Percentiles rank a stretch among this genome's conserved stretches.
Evolutionary conservation across 352 stramenopile species (phyloP).

Genomic region (Phytophthora macrochlamydospora): DNA sequence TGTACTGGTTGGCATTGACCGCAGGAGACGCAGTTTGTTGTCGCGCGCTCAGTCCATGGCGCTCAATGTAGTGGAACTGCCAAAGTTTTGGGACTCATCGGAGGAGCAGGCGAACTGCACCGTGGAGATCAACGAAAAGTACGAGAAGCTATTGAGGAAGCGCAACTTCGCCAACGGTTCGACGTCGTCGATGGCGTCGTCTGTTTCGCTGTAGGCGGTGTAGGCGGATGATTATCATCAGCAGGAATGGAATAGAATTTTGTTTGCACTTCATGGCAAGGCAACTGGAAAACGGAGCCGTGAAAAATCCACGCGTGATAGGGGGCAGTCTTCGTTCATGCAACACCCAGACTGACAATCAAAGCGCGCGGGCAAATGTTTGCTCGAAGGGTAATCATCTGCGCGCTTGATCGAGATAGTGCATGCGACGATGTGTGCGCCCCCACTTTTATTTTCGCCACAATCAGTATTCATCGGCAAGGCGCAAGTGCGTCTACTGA

Average conservation of each 20-base stretch:
- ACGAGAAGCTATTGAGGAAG: slow-evolving; percentile 44
- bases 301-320: too few relatives aligned
- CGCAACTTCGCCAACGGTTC: slow-evolving; percentile 27
- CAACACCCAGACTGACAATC: not conserved
- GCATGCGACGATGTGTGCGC: too few relatives aligned
- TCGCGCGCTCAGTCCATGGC: slow-evolving; percentile 41
- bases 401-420: too few relatives aligned
- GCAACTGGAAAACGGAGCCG: too few relatives aligned
- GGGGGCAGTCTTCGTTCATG: not conserved
- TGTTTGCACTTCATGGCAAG: not conserved
- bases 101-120: slow-evolving; percentile 38
- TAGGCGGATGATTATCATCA: not conserved
- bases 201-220: slow-evolving; percentile 21
- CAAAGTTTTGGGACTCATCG: slow-evolving; percentile 45
- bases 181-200: slow-evolving; percentile 32
- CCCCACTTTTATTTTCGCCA: not conserved
- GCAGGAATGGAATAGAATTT: not conserved
- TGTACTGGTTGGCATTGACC: slow-evolving; percentile 5
- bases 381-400: too few relatives aligned
- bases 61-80: slow-evolving; percentile 45
- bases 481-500: too few relatives aligned
- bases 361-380: not conserved
- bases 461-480: not conserved
- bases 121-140: slow-evolving; percentile 49
- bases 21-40: slow-evolving; percentile 20